Evolutionary conservation across 2,329 filamentous ascomycete species (phyloP).

Genomic region (Epichloe festucae): DNA sequence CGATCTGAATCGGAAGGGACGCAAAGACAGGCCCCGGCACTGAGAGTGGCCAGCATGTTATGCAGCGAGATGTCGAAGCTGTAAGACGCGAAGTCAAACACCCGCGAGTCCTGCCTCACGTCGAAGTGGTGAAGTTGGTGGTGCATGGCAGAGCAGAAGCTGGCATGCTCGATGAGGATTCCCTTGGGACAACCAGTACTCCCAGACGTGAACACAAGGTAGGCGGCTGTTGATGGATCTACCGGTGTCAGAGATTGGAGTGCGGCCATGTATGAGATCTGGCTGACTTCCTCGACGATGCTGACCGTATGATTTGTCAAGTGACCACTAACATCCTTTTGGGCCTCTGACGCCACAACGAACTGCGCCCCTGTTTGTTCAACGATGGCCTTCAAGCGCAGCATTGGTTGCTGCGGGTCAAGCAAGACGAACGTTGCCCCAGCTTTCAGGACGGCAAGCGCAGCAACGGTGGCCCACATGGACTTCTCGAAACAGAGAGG

Average conservation of each 20-base stretch:
- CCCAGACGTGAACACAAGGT: conserved; percentile 9
- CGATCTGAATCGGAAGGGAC: background rate
- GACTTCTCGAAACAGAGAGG: conserved; percentile 17
- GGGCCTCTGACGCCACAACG: conserved; percentile 3
- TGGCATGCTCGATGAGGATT: conserved; percentile 6
- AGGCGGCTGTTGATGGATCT: background rate
- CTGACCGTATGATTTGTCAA: background rate
- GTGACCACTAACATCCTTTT: background rate
- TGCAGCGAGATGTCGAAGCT: conserved; percentile 2
- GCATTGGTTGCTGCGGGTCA: conserved; percentile 11
- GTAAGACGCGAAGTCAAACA: conserved; percentile 5
- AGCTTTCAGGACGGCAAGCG: conserved; percentile 14
- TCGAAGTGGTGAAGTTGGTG: background rate
- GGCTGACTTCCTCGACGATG: background rate
- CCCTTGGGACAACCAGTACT: conserved; percentile 11
- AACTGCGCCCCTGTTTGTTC: conserved; percentile 1
- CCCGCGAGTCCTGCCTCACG: background rate
- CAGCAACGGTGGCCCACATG: conserved; percentile 11
- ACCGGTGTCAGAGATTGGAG: background rate
- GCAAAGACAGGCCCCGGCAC: conserved; percentile 3
- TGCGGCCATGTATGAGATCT: no score
- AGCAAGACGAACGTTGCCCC: conserved; percentile 16
- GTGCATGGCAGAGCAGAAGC: conserved; percentile 1
- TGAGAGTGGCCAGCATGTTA: conserved; percentile 2
- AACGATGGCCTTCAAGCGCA: conserved; percentile 5